Conservation (phyloP, 2,329 filamentous ascomycete species). For the Metarhizium album region DNA sequence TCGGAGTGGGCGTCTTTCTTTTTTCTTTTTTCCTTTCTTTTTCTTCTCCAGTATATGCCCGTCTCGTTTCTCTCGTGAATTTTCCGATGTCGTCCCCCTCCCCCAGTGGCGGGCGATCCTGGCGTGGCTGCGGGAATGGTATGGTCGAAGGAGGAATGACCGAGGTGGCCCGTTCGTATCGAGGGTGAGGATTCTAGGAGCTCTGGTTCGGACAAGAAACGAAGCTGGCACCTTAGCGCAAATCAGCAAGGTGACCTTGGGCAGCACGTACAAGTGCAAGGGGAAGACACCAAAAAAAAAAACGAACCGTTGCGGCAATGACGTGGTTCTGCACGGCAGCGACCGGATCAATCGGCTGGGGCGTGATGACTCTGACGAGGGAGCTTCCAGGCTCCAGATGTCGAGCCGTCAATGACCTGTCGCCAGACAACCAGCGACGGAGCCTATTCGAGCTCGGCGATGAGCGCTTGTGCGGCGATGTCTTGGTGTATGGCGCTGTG, state of each 20-base stretch:
- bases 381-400: background rate
- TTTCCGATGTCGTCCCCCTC: background rate
- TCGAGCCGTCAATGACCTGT: background rate
- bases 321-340: background rate
- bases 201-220: background rate
- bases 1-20: background rate
- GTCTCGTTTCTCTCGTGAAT: background rate
- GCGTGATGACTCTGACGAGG: background rate
- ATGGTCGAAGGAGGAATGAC: too few species aligned
- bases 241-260: too few species aligned
- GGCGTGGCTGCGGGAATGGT: too few species aligned
- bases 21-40: too few species aligned
- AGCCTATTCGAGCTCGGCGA: background rate
- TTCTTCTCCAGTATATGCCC: too few species aligned
- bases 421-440: background rate
- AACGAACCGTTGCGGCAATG: background rate
- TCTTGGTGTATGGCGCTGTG: too few species aligned
- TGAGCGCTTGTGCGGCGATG: too few species aligned
- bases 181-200: background rate
- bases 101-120: background rate
- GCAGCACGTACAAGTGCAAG: too few species aligned
- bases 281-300: too few species aligned
- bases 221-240: background rate
- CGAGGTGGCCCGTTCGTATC: background rate
- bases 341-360: background rate